Conservation (phyloP, 2,329 filamentous ascomycete species). For the Botrytis sinoallii region DNA sequence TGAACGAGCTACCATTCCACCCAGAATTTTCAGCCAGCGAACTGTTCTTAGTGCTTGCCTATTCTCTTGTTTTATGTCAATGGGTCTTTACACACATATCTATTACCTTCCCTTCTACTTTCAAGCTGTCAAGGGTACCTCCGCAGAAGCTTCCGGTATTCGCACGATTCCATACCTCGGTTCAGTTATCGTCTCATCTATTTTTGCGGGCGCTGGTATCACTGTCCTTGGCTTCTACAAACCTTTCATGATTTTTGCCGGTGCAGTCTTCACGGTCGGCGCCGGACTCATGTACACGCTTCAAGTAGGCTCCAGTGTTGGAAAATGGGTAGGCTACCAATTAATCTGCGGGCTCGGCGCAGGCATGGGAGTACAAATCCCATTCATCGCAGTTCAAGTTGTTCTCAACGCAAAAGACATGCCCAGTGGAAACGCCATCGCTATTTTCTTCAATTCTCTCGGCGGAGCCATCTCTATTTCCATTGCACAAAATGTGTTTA, state of each 20-base stretch:
- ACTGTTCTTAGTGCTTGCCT: constrained; percentile 39
- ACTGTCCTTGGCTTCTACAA: constrained; percentile 44
- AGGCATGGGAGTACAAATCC: constrained; percentile 46
- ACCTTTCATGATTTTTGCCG: constrained; percentile 47
- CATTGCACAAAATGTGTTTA: constrained; percentile 52
- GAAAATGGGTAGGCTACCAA: constrained; percentile 53
- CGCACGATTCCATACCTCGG: constrained; percentile 45
- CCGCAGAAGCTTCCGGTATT: constrained; percentile 42
- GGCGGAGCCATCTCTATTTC: constrained; percentile 56
- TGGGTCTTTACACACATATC: constrained; percentile 41
- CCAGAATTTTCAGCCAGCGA: constrained; percentile 43
- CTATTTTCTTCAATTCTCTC: constrained; percentile 57
- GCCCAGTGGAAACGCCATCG: constrained; percentile 53
- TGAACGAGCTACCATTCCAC: constrained; percentile 50
- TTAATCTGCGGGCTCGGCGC: constrained; percentile 48
- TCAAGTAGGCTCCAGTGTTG: constrained; percentile 43
- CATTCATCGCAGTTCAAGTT: constrained; percentile 50
- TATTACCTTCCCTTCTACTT: constrained; percentile 50
- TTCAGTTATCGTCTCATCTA: constrained; percentile 44
- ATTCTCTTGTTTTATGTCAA: constrained; percentile 39
- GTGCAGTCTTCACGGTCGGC: constrained; percentile 44
- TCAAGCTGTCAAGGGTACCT: constrained; percentile 45
- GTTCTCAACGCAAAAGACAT: constrained; percentile 52
- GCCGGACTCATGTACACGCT: constrained; percentile 45
- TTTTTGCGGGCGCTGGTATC: constrained; percentile 42